These are phyloP conservation scores for Starmerella gropengiesseri DNA, from an alignment of 805 yeast species.

Conservation along the genomic window DNA sequence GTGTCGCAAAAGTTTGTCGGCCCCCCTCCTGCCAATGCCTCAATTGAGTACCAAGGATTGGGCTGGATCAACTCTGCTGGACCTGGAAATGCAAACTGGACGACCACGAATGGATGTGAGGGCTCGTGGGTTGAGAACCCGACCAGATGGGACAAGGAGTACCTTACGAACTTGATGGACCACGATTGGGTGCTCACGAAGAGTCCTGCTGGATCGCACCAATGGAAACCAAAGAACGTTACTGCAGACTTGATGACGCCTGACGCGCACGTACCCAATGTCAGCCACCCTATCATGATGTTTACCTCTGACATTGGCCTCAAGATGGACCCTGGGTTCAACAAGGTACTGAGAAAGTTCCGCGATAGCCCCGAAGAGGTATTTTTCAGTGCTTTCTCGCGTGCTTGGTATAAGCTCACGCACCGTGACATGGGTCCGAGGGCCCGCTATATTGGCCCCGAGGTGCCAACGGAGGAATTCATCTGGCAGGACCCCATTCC, in stretches of 20 bases:
- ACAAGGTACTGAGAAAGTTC: constrained; percentile 15
- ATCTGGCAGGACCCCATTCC: constrained; percentile 23
- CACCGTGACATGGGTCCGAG: constrained; percentile 22
- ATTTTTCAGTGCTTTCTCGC: constrained; percentile 18
- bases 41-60: constrained; percentile 21
- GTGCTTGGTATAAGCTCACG: constrained; percentile 21
- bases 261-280: constrained; percentile 17
- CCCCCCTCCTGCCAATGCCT: constrained; percentile 19
- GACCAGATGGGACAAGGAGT: constrained; percentile 16
- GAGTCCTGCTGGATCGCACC: constrained; percentile 19
- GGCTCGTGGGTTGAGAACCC: constrained; percentile 21
- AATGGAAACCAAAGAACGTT: constrained; percentile 15
- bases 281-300: constrained; percentile 19
- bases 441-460: constrained; percentile 20
- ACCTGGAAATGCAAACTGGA: constrained; percentile 19
- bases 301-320: constrained; percentile 20
- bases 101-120: constrained; percentile 20
- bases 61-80: constrained; percentile 20
- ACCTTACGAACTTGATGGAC: constrained; percentile 17
- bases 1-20: constrained; percentile 16
- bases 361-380: constrained; percentile 11
- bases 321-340: constrained; percentile 18
- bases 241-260: constrained; percentile 15
- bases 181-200: constrained; percentile 10
- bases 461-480: constrained; percentile 13